Evolutionary conservation across 495 filamentous ascomycete species (phyloP).

Genomic region (Penicillium cinerascens): DNA sequence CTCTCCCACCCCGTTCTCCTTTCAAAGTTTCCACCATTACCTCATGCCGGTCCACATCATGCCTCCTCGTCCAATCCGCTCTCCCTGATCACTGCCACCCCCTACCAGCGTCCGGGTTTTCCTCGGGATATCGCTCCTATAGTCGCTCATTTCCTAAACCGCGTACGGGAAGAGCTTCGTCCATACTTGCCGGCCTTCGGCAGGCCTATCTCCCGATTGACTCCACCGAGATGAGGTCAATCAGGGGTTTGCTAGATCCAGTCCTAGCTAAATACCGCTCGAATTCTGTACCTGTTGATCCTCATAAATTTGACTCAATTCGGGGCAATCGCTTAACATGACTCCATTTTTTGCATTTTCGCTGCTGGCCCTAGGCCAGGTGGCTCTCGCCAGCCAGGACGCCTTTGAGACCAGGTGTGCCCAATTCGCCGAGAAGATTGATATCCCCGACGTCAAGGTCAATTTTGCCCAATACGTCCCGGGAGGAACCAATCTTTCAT

Average conservation of each 20-base stretch:
- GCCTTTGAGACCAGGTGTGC: conserved; percentile 30
- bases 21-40: background rate
- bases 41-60: background rate
- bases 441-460: conserved; percentile 35
- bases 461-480: conserved; percentile 42
- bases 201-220: background rate
- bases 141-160: background rate
- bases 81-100: background rate
- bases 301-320: background rate
- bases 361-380: conserved; percentile 22
- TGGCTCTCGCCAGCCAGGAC: conserved; percentile 27
- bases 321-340: conserved; percentile 6
- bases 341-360: conserved; percentile 15
- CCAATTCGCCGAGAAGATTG: conserved; percentile 30
- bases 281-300: background rate
- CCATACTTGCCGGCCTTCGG: conserved; percentile 11
- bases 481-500: conserved; percentile 45
- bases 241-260: background rate
- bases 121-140: conserved; percentile 10
- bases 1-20: background rate
- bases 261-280: conserved; percentile 6
- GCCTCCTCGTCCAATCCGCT: background rate
- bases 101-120: conserved; percentile 1
- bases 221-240: background rate
- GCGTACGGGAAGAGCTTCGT: conserved; percentile 7